Percentiles rank a stretch among this genome's conserved stretches.
These are phyloP conservation scores for Telopea speciosissima DNA, from an alignment of 177 flowering plant genomes.

Conservation along the genomic window DNA sequence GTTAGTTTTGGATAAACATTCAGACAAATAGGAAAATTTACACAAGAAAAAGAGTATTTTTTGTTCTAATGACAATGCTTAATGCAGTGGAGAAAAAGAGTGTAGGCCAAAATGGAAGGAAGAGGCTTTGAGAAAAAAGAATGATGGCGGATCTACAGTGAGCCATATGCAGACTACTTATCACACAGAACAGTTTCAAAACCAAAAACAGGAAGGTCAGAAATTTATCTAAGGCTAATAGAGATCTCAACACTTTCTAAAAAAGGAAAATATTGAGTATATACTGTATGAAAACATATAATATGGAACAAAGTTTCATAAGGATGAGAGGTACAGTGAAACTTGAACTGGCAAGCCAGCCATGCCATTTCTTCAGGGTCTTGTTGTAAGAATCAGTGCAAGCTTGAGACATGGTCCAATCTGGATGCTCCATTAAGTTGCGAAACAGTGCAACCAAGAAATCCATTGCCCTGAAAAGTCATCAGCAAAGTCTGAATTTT, in stretches of 20 bases:
- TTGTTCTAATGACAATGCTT: not conserved
- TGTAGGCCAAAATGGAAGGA: not conserved
- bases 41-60: not conserved
- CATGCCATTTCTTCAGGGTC: slow-evolving; percentile 82
- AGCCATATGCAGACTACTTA: not conserved
- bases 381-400: slow-evolving; percentile 72
- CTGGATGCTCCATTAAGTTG: slow-evolving; percentile 66
- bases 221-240: not conserved
- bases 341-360: slow-evolving; percentile 82
- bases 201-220: not conserved
- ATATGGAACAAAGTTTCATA: not conserved
- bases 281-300: not conserved
- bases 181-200: not conserved
- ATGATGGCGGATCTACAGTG: not conserved
- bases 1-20: not conserved
- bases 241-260: not conserved
- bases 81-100: not conserved
- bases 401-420: slow-evolving; percentile 84
- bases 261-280: not conserved
- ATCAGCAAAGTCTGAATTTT: not conserved
- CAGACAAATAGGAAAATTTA: not conserved
- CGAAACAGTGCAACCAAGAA: slow-evolving; percentile 84
- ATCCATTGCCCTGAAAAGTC: slow-evolving; percentile 88
- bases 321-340: slow-evolving; percentile 59
- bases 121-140: not conserved